Evolutionary conservation across 1,284 basidiomycete genomes (phyloP), one percentile per base, ranked within the genome.

Genomic region (Puccinia triticina): DNA sequence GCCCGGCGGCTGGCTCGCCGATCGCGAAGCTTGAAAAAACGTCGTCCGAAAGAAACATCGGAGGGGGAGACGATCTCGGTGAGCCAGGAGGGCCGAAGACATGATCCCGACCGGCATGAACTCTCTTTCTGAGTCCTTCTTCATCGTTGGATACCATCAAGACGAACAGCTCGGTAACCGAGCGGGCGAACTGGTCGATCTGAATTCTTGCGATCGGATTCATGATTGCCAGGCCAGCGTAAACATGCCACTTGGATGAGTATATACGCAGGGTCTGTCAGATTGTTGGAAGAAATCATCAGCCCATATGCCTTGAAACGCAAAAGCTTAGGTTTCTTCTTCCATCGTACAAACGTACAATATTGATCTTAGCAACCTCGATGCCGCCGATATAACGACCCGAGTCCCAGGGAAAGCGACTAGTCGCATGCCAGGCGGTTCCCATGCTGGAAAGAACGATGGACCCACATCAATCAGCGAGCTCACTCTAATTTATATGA

Each of bases 331-430:
- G n/a, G n/a, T n/a, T n/a, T n/a, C n/a, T n/a, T n/a, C n/a, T 69
- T 37, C 18, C 14, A 55, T 32, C 18, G 11, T 34, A 53, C 14
- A 43, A 0, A 7, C 64, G 16, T 43, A 83, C 93, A 86, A 99
- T 93, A 89, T 99, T 99, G 85, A 98, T 96, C 88, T 99, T 99
- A 85, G 96, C 95, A 11, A 95, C 96, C 88, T 99, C 96, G 85
- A 99, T 96, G 0, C 97, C 97, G n/a, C 95, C 94, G 53, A 97
- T 94, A 88, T 98, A 98, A 29, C 79, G 67, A 12, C 89, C 89
- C 61, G 94, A 92, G 88, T 98, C 96, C 97, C 96, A 99, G 1
- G 97, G 97, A 87, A 98, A 99, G 32, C 90, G 89, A 21, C 90
- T 88, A 21, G 91, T 90, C 82, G 91, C 90, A 74, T 91, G 90